Base-by-base conservation (phyloP, 2,329 filamentous ascomycete species). In the Penicillium sp. region DNA sequence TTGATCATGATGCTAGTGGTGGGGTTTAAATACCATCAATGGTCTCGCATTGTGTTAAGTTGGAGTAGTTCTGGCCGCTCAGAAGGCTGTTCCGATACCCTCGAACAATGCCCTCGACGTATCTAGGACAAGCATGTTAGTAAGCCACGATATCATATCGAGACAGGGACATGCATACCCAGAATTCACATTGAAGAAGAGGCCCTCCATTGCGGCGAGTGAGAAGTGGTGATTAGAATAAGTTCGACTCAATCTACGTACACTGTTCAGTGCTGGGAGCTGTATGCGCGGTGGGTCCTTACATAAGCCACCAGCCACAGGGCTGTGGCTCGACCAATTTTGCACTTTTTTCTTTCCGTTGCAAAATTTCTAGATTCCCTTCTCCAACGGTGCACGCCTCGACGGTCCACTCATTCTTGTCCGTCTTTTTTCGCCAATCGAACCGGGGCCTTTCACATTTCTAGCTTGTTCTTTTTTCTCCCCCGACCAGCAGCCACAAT, bases 11-110 rank as follows among this genome's bases (percentile, higher is more conserved):
- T 39, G 19, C 10, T 46, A 13, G 31, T 11, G 13, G 6, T 37
- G 46, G 27, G 42, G 51, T 55, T 10, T 52, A 33, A 50, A 46
- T 66, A 95, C 93, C 93, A 79, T 98, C 93, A 69, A 98, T 93
- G 50, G 88, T 96, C 80, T 98, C 93, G 85, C 93, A 98, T 84
- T 98, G 93, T 62, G 90, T 96, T 78, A 98, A 80, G 81, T 98
- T 99, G 80, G 84, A 88, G 81, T 99, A 99, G 81, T 93, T 96
- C 74, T 91, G 84, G 76, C 88, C 81, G 55, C 90, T 98, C 73
- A 99, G 85, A 63, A 99, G 89, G 71, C 89, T 86, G 79, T 98
- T 99, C 74, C 93, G 89, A 80, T 98, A 99, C 63, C 95, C 95
- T 71, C 95, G 91, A 70, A 98, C 92, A 75, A 99, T 93, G 76